These are phyloP conservation scores for Yarrowia galli DNA, from an alignment of 1,139 yeast species.

Conservation along the genomic window DNA sequence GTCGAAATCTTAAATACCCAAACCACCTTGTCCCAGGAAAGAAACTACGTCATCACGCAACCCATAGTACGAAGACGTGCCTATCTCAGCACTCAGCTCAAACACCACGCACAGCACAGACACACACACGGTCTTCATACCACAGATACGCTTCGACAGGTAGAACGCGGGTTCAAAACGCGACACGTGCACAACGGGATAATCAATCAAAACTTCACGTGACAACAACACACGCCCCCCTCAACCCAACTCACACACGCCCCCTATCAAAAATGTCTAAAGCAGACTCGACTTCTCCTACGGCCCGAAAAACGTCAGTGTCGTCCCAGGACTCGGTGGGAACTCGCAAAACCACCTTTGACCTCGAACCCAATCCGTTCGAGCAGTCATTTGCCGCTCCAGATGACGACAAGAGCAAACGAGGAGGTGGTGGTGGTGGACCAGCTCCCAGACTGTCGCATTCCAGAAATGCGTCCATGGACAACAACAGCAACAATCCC, in stretches of 20 bases:
- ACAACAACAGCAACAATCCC: slow-evolving; percentile 21
- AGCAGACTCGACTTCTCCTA: slow-evolving; percentile 24
- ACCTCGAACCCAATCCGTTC: slow-evolving; percentile 93
- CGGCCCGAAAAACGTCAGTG: slow-evolving; percentile 15
- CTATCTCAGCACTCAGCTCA: neutral
- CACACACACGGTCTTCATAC: too few relatives aligned
- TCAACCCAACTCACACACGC: too few relatives aligned
- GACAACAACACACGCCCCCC: too few relatives aligned
- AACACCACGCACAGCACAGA: neutral
- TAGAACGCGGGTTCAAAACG: neutral
- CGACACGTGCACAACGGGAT: neutral
- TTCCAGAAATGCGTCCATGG: slow-evolving; percentile 17
- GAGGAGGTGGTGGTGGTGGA: too few relatives aligned
- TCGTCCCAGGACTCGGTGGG: slow-evolving; percentile 20
- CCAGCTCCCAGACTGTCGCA: slow-evolving; percentile 18
- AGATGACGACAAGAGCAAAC: slow-evolving; percentile 23
- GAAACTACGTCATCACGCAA: slow-evolving; percentile 34
- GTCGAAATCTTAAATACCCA: neutral
- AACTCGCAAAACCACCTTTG: slow-evolving; percentile 54
- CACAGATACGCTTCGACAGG: too few relatives aligned
- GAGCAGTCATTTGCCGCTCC: slow-evolving; percentile 84
- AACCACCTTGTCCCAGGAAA: slow-evolving; percentile 10
- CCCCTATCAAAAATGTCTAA: neutral
- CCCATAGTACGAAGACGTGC: neutral
- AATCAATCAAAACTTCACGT: too few relatives aligned